Percentiles rank a stretch among this genome's conserved stretches.
These are phyloP conservation scores for Amanita pallidorosea DNA, from an alignment of 768 basidiomycete genomes.

Conservation along the genomic window DNA sequence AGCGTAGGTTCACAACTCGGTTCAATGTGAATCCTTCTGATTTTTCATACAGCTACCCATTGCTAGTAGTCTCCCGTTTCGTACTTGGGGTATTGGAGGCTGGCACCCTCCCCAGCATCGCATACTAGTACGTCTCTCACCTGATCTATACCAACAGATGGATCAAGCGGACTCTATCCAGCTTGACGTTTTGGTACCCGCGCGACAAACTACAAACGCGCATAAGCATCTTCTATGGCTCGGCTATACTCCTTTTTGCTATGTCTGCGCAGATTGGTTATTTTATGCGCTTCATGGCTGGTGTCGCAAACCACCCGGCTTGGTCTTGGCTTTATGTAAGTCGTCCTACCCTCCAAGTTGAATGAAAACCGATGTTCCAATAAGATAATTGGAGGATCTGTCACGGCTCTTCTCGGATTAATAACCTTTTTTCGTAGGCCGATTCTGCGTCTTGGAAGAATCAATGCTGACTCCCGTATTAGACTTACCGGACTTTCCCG, in stretches of 20 bases:
- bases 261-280: constrained; percentile 52
- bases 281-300: constrained; percentile 42
- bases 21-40: no score
- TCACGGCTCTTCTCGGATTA: constrained; percentile 46
- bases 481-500: constrained; percentile 57
- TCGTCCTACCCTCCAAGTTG: neutral
- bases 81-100: constrained; percentile 50
- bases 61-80: neutral
- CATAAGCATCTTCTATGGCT: constrained; percentile 54
- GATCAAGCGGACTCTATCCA: constrained; percentile 11
- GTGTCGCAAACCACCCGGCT: constrained; percentile 31
- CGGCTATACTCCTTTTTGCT: constrained; percentile 53
- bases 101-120: constrained; percentile 63
- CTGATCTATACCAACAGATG: neutral
- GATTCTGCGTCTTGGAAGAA: neutral
- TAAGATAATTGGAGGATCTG: constrained; percentile 54
- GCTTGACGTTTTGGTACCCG: constrained; percentile 62
- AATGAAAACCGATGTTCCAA: neutral
- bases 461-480: neutral
- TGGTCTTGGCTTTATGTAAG: constrained; percentile 66
- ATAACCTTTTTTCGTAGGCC: constrained; percentile 36
- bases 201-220: constrained; percentile 49
- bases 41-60: neutral
- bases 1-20: neutral
- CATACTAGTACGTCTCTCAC: constrained; percentile 45